Evolutionary conservation across 495 filamentous ascomycete species (phyloP), one percentile per base, ranked within the genome.

Genomic region (Penicillium dipodomyicola): DNA sequence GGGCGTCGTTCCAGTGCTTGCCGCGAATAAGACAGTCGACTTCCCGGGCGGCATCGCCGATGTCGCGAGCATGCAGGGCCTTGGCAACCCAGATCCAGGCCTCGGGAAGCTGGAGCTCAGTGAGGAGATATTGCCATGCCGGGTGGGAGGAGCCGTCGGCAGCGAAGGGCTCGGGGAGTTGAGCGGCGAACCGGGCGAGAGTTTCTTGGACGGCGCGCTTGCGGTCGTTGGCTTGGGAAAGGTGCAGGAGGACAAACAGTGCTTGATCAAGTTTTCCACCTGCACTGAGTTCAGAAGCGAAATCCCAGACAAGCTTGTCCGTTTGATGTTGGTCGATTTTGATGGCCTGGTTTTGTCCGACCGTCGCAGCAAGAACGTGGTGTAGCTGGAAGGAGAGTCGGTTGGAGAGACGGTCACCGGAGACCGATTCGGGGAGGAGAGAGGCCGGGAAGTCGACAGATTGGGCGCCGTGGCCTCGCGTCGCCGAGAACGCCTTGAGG

Each of bases 61-160:
- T 82, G 56, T 84, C 79, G 39, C 91, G 84, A 57, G 89, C 90
- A 64, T 89, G 82, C 8, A 95, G 77, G 5, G 92, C 94, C 74
- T 91, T 91, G 27, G 93, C 90, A 52, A 90, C 84, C 84, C 86
- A 92, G 59, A 97, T 80, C 91, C 91, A 96, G 23, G 75, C 62
- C 35, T 77, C 78, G 4, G 91, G 89, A 49, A 97, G 78, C 51
- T 85, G 77, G 45, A 88, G 81, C 5, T 81, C 79, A 30, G 77
- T 63, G 5, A 79, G 75, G 0, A 95, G 78, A 22, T 80, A 80
- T 15, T 70, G 72, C 74, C 87, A 91, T 10, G 52, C 65, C 1
- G 64, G 44, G 56, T 72, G 58, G 37, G 72, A 68, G 8, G 74
- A 60, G 39, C 77, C 77, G 33, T 84, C 82, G 3, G 74, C 75